A percentile compares a stretch with the other conserved stretches of the same genome.
These are phyloP conservation scores for Apiotrichum akiyoshidainum DNA, from an alignment of 1,284 basidiomycete species.

Conservation along the genomic window DNA sequence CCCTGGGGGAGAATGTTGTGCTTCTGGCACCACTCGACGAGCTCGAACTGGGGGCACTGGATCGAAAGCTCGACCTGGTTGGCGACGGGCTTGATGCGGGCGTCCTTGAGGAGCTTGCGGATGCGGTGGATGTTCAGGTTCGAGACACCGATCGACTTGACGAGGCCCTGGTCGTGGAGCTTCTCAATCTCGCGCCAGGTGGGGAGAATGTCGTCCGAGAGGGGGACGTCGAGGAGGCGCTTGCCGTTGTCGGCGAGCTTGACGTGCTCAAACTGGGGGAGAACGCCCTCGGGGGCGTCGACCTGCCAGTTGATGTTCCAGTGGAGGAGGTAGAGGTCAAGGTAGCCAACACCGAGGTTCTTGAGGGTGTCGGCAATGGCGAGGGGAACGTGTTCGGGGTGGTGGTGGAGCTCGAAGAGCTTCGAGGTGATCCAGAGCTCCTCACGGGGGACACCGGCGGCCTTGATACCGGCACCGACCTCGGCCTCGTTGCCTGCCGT, in stretches of 20 bases:
- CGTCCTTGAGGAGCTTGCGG: constrained; percentile 64
- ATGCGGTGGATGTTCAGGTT: constrained; percentile 66
- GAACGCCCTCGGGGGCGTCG: constrained; percentile 37
- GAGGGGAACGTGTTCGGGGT: constrained; percentile 59
- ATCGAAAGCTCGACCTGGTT: constrained; percentile 76
- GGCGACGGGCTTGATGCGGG: constrained; percentile 59
- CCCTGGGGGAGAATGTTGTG: constrained; percentile 67
- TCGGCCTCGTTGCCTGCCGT: constrained; percentile 68
- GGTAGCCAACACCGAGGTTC: constrained; percentile 67
- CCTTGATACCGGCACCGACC: constrained; percentile 73
- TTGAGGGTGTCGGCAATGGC: constrained; percentile 69
- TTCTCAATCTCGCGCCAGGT: constrained; percentile 62
- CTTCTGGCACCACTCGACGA: constrained; percentile 61
- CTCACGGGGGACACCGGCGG: constrained; percentile 57
- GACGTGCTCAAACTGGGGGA: constrained; percentile 36
- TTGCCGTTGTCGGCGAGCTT: constrained; percentile 51
- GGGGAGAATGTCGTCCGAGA: constrained; percentile 70
- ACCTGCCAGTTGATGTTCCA: constrained; percentile 56
- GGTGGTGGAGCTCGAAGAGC: constrained; percentile 64
- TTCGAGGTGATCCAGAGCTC: constrained; percentile 68
- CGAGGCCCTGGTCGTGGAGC: constrained; percentile 54
- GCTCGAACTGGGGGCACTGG: constrained; percentile 76
- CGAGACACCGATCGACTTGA: constrained; percentile 64
- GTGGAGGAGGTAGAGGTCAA: constrained; percentile 81
- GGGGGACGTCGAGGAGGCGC: constrained; percentile 57